Percentiles rank a stretch among this genome's conserved stretches.
phyloP scores from a whole-genome alignment of 179 eudicot species.

The Beta corolliflora region DNA sequence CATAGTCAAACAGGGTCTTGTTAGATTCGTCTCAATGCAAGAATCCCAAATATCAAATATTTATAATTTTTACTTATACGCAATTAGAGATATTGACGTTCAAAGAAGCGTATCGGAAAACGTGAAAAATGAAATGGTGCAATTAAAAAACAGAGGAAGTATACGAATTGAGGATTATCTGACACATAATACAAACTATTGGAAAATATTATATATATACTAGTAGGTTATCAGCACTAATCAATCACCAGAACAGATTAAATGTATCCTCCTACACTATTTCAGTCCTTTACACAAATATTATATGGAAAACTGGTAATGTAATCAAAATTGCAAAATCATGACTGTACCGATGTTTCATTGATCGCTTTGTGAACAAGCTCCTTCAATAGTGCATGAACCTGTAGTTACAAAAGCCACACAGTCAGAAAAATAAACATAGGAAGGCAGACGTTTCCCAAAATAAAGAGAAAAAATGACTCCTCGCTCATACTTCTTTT shows the following conservation, averaged over 20 bases:
- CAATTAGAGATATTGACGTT: too few species aligned
- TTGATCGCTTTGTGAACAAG: slow-evolving; percentile 79
- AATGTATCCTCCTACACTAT: neutral
- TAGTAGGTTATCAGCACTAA: neutral
- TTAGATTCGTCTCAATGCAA: too few species aligned
- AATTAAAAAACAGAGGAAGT: too few species aligned
- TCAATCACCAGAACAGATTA: neutral
- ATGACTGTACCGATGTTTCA: slow-evolving; percentile 65
- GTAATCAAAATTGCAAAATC: neutral
- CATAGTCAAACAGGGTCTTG: too few species aligned
- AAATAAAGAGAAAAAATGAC: neutral
- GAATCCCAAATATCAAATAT: too few species aligned
- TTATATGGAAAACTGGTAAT: too few species aligned
- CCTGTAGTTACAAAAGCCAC: slow-evolving; percentile 46
- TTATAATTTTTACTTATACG: too few species aligned
- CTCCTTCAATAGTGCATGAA: slow-evolving; percentile 82
- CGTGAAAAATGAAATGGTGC: too few species aligned
- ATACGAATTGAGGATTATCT: neutral
- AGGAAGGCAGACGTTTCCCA: neutral
- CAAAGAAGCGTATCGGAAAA: too few species aligned
- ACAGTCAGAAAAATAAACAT: slow-evolving; percentile 16
- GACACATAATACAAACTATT: neutral
- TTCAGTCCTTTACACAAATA: neutral
- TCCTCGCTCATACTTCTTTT: neutral
- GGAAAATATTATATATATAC: neutral